These are phyloP conservation scores for Dactylellina parvicollis DNA, from an alignment of 2,329 filamentous ascomycete genomes.

Conservation along the genomic window DNA sequence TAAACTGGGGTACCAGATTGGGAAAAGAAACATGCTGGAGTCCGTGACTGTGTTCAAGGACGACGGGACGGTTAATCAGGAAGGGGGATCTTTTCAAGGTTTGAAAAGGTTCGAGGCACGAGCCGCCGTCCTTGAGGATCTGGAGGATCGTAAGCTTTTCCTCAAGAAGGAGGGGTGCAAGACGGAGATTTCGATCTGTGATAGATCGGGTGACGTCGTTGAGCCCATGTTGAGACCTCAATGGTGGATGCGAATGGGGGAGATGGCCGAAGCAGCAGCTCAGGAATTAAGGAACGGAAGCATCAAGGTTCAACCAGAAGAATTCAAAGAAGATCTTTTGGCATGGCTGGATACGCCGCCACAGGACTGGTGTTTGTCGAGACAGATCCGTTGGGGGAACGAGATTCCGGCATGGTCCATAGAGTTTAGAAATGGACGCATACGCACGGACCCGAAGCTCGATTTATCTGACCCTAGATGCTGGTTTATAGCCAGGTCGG, in stretches of 20 bases:
- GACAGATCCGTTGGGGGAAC: constrained; percentile 58
- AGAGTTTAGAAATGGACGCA: constrained; percentile 11
- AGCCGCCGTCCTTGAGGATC: constrained; percentile 50
- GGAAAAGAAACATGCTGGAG: constrained; percentile 46
- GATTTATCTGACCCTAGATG: constrained; percentile 7
- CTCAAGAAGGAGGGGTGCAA: constrained; percentile 52
- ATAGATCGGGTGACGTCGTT: constrained; percentile 55
- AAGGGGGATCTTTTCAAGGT: constrained; percentile 8
- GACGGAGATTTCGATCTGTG: constrained; percentile 55
- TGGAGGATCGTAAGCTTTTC: constrained; percentile 52
- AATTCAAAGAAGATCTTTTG: constrained; percentile 41
- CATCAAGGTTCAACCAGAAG: constrained; percentile 50
- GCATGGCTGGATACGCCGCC: constrained; percentile 54
- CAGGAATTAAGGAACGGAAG: constrained; percentile 28
- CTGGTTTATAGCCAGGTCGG: constrained; percentile 55
- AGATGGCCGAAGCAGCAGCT: constrained; percentile 54
- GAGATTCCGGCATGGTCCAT: constrained; percentile 56
- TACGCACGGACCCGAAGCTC: constrained; percentile 12
- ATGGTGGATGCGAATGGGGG: constrained; percentile 57
- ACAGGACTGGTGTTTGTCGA: constrained; percentile 57
- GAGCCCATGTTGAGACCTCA: constrained; percentile 56
- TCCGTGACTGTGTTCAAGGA: constrained; percentile 20
- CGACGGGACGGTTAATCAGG: constrained; percentile 20
- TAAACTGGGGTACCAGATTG: constrained; percentile 55
- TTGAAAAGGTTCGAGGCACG: constrained; percentile 53